These are phyloP conservation scores for Pouteria glomerata DNA, from an alignment of 148 eudicot genomes.

Conservation along the genomic window DNA sequence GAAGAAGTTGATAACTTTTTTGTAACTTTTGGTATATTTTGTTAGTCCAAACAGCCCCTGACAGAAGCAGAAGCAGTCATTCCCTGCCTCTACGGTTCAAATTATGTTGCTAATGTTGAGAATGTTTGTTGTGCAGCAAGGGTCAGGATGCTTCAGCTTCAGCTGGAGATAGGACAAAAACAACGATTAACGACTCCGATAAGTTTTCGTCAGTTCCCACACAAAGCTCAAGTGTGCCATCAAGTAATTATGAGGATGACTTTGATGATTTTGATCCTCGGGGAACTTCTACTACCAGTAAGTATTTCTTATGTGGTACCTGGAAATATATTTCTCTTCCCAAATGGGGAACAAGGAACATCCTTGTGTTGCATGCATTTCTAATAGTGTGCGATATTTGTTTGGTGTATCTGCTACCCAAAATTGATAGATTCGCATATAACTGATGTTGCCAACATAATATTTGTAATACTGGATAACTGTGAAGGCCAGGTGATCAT, in stretches of 20 bases:
- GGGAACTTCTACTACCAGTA: constrained; percentile 65
- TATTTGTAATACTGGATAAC: no score
- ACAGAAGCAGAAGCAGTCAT: neutral
- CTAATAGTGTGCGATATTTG: neutral
- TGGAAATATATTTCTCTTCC: neutral
- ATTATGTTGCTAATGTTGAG: constrained; percentile 10
- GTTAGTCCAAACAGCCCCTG: no score
- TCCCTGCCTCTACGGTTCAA: neutral
- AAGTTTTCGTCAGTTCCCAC: constrained; percentile 28
- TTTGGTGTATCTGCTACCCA: no score
- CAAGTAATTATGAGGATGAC: constrained; percentile 51
- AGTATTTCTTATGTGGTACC: constrained; percentile 22
- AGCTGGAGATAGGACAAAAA: constrained; percentile 31
- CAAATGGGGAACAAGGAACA: neutral
- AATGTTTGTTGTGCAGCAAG: constrained; percentile 34
- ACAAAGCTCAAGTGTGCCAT: constrained; percentile 35
- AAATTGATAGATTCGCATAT: no score
- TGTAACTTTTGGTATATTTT: no score
- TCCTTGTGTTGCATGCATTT: neutral
- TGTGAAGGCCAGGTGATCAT: no score
- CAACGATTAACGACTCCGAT: constrained; percentile 21
- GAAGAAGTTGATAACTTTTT: no score
- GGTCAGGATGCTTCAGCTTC: constrained; percentile 31
- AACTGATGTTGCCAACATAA: no score
- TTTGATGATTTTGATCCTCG: constrained; percentile 95